Percentiles rank a stretch among this genome's conserved stretches.
phyloP scores from a whole-genome alignment of 345 rosid species.

The Microcos paniculata region DNA sequence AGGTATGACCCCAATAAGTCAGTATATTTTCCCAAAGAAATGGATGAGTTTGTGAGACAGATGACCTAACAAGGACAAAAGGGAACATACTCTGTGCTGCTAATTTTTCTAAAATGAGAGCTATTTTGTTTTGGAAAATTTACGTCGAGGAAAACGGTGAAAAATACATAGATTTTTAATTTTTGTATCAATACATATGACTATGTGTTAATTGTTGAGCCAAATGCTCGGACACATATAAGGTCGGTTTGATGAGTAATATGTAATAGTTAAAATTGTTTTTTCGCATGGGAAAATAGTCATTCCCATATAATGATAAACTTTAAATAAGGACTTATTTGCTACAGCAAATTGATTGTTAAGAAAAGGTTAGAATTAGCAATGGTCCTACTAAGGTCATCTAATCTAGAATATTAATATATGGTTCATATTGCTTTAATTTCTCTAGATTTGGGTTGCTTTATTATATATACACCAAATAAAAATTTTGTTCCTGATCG shows the following conservation, averaged over 20 bases:
- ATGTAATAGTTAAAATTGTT: too few relatives aligned
- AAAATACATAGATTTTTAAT: too few relatives aligned
- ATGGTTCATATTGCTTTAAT: not conserved
- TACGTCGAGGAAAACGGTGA: too few relatives aligned
- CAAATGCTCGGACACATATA: too few relatives aligned
- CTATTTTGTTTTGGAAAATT: too few relatives aligned
- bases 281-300: too few relatives aligned
- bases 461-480: not conserved
- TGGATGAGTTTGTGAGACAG: not conserved
- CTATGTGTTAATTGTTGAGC: too few relatives aligned
- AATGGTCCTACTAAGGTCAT: constrained; percentile 13
- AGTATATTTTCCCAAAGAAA: not conserved
- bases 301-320: too few relatives aligned
- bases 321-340: too few relatives aligned
- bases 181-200: too few relatives aligned
- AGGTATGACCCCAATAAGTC: constrained; percentile 20
- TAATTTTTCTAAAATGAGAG: not conserved
- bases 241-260: too few relatives aligned
- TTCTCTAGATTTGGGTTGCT: not conserved
- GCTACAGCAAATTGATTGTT: not conserved
- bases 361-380: not conserved
- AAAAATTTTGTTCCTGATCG: not conserved
- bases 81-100: not conserved
- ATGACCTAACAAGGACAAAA: constrained; percentile 20
- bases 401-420: not conserved